Evolutionary conservation across 805 yeast genomes (phyloP).

Genomic region (Metschnikowia matae): DNA sequence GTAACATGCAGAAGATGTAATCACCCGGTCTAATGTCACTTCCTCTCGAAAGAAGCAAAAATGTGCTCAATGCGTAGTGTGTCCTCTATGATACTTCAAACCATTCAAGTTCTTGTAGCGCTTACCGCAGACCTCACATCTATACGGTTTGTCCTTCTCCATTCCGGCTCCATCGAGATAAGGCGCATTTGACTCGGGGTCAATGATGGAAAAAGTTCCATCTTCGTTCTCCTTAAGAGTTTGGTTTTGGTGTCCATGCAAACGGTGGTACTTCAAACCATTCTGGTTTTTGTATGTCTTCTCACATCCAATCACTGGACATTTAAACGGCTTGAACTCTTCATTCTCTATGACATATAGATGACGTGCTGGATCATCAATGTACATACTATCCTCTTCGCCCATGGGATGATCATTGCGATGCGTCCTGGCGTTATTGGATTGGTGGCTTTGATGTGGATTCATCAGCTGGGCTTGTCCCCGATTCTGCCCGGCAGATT

Average conservation of each 20-base stretch:
- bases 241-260: slow-evolving; percentile 97
- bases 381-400: slow-evolving; percentile 61
- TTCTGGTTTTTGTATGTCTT: slow-evolving; percentile 97
- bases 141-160: slow-evolving; percentile 96
- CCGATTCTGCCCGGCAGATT: slow-evolving; percentile 1
- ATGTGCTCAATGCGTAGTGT: slow-evolving; percentile 74
- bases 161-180: slow-evolving; percentile 90
- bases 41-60: not conserved
- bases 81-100: slow-evolving; percentile 94
- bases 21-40: not conserved
- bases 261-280: slow-evolving; percentile 90
- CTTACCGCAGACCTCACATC: slow-evolving; percentile 98
- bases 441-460: slow-evolving; percentile 4
- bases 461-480: slow-evolving; percentile 9
- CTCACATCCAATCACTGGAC: slow-evolving; percentile 98
- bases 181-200: slow-evolving; percentile 85
- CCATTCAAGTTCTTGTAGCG: slow-evolving; percentile 95
- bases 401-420: slow-evolving; percentile 30
- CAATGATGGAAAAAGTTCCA: slow-evolving; percentile 88
- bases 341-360: slow-evolving; percentile 87
- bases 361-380: slow-evolving; percentile 96
- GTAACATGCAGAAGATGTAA: not conserved
- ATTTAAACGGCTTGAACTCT: slow-evolving; percentile 91
- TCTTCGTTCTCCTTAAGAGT: slow-evolving; percentile 85
- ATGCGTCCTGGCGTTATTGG: slow-evolving; percentile 2